phyloP scores from a whole-genome alignment of 1,284 basidiomycete species.

The Cutaneotrichosporon curvatum region DNA sequence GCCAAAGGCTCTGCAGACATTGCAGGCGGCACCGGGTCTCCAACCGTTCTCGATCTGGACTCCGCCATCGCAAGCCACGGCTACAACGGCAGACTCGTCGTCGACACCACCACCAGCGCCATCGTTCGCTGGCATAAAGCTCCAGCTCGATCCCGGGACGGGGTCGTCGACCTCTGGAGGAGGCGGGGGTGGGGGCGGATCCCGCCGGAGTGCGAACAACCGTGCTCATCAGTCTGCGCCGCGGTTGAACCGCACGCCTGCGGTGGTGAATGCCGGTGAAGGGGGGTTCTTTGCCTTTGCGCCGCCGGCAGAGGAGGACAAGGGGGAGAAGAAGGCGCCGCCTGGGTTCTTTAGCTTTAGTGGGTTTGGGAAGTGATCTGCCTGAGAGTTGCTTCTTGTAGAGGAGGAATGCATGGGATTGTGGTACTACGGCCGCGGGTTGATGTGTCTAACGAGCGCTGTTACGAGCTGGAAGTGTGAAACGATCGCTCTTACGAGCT shows the following conservation, averaged over 20 bases:
- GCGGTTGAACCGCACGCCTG: constrained; percentile 6
- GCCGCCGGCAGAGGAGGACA: constrained; percentile 1
- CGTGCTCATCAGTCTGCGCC: constrained; percentile 16
- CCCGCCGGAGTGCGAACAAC: background rate
- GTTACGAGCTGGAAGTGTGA: too few species aligned
- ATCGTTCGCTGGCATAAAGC: constrained; percentile 23
- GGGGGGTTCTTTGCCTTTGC: constrained; percentile 14
- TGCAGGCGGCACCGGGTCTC: too few species aligned
- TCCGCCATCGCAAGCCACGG: too few species aligned
- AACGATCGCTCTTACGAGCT: too few species aligned
- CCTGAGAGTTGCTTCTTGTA: too few species aligned
- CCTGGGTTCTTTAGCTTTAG: constrained; percentile 28
- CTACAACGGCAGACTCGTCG: background rate
- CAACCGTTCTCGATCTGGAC: too few species aligned
- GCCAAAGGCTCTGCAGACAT: too few species aligned
- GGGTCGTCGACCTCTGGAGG: background rate
- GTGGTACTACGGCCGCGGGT: too few species aligned
- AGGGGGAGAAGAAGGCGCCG: constrained; percentile 6
- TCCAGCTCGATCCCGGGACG: constrained; percentile 23
- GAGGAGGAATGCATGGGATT: too few species aligned
- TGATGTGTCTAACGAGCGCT: too few species aligned
- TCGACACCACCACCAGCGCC: background rate
- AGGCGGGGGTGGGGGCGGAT: background rate
- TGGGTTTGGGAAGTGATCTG: constrained; percentile 18
- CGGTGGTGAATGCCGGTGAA: background rate